phyloP scores from a whole-genome alignment of 1,284 basidiomycete genomes.

The Leucoagaricus sp. region DNA sequence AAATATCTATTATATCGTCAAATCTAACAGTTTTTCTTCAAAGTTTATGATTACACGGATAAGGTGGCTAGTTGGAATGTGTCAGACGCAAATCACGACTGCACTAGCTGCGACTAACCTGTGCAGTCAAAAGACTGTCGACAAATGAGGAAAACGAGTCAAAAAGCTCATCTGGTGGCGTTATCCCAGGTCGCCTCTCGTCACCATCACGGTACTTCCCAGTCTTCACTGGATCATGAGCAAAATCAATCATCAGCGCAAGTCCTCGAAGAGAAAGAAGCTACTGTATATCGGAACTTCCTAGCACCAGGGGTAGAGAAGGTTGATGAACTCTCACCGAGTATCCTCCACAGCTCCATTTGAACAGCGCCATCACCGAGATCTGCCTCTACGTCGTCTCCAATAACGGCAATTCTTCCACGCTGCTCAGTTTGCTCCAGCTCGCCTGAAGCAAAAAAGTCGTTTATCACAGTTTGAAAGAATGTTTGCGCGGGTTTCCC shows the following conservation, averaged over 20 bases:
- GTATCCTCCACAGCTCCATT: constrained; percentile 59
- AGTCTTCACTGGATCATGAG: constrained; percentile 50
- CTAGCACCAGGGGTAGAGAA: background rate
- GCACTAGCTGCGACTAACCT: background rate
- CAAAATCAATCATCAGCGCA: background rate
- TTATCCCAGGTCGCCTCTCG: constrained; percentile 39
- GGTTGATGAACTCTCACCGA: constrained; percentile 46
- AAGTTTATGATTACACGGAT: background rate
- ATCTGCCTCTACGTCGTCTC: constrained; percentile 69
- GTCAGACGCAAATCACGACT: background rate
- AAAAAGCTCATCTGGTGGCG: constrained; percentile 52
- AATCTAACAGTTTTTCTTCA: background rate
- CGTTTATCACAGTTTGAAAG: constrained; percentile 57
- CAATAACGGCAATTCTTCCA: constrained; percentile 57
- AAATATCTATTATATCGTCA: too few species aligned
- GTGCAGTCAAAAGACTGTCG: constrained; percentile 36
- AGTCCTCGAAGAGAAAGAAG: background rate
- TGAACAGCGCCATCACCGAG: constrained; percentile 63
- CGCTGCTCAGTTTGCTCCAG: constrained; percentile 12
- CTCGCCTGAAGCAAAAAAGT: constrained; percentile 34
- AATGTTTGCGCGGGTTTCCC: constrained; percentile 67
- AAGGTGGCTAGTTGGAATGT: background rate
- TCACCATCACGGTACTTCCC: constrained; percentile 67
- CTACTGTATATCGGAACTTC: background rate
- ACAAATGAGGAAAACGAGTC: constrained; percentile 59